phyloP scores from a whole-genome alignment of 2,329 filamentous ascomycete species.

The Lasiodiplodia theobromae region DNA sequence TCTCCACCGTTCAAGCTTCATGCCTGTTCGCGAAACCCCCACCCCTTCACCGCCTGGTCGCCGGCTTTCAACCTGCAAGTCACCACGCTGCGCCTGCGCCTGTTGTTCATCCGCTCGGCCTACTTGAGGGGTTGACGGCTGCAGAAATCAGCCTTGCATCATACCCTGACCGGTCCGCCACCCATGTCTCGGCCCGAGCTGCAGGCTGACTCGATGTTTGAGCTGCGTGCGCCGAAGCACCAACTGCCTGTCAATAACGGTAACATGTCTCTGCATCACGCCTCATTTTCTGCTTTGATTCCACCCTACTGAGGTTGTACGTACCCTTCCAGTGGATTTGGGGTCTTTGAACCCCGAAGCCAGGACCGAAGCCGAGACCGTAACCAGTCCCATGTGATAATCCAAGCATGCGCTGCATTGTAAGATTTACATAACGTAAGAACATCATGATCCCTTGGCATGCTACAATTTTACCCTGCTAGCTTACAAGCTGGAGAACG shows the following conservation, averaged over 20 bases:
- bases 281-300: neutral
- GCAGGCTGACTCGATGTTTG: neutral
- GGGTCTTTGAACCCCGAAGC: neutral
- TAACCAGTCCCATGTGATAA: neutral
- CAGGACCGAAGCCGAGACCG: neutral
- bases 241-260: constrained; percentile 1
- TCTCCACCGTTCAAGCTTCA: constrained; percentile 23
- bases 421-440: neutral
- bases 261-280: neutral
- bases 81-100: neutral
- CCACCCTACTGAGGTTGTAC: neutral
- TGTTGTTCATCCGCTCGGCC: neutral
- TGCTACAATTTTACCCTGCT: too few species aligned
- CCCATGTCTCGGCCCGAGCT: constrained; percentile 12
- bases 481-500: too few species aligned
- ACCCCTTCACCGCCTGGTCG: neutral
- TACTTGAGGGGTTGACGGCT: neutral
- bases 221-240: neutral
- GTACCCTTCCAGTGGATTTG: neutral
- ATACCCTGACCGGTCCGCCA: neutral
- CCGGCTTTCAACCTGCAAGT: neutral
- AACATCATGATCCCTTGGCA: neutral
- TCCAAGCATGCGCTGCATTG: neutral
- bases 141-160: neutral
- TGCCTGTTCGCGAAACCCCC: constrained; percentile 10